phyloP scores from a whole-genome alignment of 1,284 basidiomycete species.

The Puccinia coronata region DNA sequence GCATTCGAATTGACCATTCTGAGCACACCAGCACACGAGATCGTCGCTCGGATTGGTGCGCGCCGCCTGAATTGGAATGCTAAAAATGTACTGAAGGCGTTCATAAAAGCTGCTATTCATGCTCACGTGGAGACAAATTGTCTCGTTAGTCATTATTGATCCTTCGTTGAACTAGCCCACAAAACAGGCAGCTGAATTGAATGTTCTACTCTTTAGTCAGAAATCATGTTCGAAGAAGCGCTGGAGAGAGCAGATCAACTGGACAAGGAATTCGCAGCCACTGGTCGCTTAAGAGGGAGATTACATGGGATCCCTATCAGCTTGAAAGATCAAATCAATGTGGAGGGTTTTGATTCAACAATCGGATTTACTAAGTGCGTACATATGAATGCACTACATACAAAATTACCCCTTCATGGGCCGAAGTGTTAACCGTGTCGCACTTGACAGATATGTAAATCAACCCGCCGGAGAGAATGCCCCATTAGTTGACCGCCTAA shows the following conservation, averaged over 20 bases:
- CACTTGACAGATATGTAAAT: slow-evolving; percentile 63
- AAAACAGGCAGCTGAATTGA: slow-evolving; percentile 13
- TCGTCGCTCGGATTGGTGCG: slow-evolving; percentile 53
- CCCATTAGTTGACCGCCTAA: slow-evolving; percentile 68
- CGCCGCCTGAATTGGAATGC: slow-evolving; percentile 67
- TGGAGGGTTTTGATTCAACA: slow-evolving; percentile 69
- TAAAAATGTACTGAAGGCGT: slow-evolving; percentile 70
- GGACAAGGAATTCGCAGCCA: slow-evolving; percentile 68
- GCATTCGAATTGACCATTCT: slow-evolving; percentile 54
- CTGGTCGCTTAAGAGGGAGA: slow-evolving; percentile 68
- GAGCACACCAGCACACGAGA: slow-evolving; percentile 52
- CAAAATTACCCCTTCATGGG: too few species aligned
- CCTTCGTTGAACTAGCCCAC: neutral
- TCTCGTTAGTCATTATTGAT: slow-evolving; percentile 66
- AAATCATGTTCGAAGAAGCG: slow-evolving; percentile 70
- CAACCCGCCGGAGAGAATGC: slow-evolving; percentile 65
- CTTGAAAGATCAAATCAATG: slow-evolving; percentile 70
- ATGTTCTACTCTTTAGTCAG: slow-evolving; percentile 8
- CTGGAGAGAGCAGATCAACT: slow-evolving; percentile 67
- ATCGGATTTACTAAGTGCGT: slow-evolving; percentile 70
- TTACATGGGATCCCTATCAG: slow-evolving; percentile 80
- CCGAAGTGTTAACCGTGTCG: neutral
- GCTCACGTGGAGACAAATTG: slow-evolving; percentile 73
- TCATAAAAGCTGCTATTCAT: slow-evolving; percentile 68
- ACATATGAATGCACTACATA: too few species aligned